A percentile compares a stretch with the other conserved stretches of the same genome.
Conservation (phyloP, 805 yeast species). For the Debaryomyces tyrocola region DNA sequence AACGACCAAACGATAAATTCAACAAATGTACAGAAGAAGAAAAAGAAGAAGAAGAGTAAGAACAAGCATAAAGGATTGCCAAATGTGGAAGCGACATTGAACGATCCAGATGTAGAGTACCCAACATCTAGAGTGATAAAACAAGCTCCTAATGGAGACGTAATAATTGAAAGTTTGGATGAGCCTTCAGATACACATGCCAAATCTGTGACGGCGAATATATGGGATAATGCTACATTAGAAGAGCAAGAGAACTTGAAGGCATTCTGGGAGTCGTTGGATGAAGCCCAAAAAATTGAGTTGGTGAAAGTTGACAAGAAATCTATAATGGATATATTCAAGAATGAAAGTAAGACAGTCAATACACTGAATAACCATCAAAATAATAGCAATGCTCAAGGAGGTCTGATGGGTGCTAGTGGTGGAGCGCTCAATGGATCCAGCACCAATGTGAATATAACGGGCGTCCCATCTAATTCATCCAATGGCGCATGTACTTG, state of each 20-base stretch:
- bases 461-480: slow-evolving; percentile 3
- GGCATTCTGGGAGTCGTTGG: slow-evolving; percentile 66
- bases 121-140: slow-evolving; percentile 72
- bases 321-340: slow-evolving; percentile 64
- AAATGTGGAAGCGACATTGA: slow-evolving; percentile 40
- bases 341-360: slow-evolving; percentile 33
- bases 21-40: slow-evolving; percentile 11
- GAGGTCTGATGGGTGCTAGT: neutral
- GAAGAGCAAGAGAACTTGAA: slow-evolving; percentile 55
- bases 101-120: slow-evolving; percentile 60
- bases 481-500: slow-evolving; percentile 55
- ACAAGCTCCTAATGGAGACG: slow-evolving; percentile 73
- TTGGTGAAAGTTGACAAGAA: slow-evolving; percentile 68
- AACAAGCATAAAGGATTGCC: slow-evolving; percentile 15
- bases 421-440: slow-evolving; percentile 4
- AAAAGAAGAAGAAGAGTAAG: slow-evolving; percentile 36
- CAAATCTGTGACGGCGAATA: slow-evolving; percentile 16
- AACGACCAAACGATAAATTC: slow-evolving; percentile 2
- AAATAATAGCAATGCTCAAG: slow-evolving; percentile 46
- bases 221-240: slow-evolving; percentile 48
- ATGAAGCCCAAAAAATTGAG: slow-evolving; percentile 57
- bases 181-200: slow-evolving; percentile 15
- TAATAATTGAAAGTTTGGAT: slow-evolving; percentile 62
- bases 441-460: slow-evolving; percentile 1
- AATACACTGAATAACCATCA: slow-evolving; percentile 4